These are phyloP conservation scores for Vaccinium myrtillus DNA, from an alignment of 148 eudicot species.

Conservation along the genomic window DNA sequence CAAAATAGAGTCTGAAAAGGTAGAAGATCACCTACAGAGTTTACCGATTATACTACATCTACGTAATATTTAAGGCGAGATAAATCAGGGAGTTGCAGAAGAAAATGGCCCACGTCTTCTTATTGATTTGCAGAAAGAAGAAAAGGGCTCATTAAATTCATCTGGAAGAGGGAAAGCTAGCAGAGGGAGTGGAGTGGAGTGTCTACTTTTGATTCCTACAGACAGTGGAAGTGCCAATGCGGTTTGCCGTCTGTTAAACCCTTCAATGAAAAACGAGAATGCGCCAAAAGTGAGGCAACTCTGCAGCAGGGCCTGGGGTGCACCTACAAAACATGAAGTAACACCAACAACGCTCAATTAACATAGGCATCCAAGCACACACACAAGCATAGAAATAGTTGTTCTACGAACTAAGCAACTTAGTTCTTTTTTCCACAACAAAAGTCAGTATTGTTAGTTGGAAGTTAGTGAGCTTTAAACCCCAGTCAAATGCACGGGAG, in stretches of 20 bases:
- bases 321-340: slow-evolving; percentile 40
- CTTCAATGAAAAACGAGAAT: slow-evolving; percentile 72
- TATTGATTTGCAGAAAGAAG: slow-evolving; percentile 52
- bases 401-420: neutral
- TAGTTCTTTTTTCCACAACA: too few species aligned
- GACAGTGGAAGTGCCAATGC: slow-evolving; percentile 62
- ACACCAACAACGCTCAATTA: neutral
- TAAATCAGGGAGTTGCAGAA: slow-evolving; percentile 14
- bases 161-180: slow-evolving; percentile 59
- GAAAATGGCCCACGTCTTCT: slow-evolving; percentile 24
- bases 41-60: neutral
- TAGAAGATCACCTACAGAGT: neutral
- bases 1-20: neutral
- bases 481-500: too few species aligned
- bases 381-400: neutral
- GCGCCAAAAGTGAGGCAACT: slow-evolving; percentile 88
- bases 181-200: slow-evolving; percentile 42
- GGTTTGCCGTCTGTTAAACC: slow-evolving; percentile 67
- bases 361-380: neutral
- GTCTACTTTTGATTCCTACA: slow-evolving; percentile 23
- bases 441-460: too few species aligned
- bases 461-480: too few species aligned
- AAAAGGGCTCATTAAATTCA: slow-evolving; percentile 54
- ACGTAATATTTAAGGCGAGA: neutral
- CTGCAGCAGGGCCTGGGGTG: slow-evolving; percentile 81